Evolutionary conservation across 108 stramenopile species (phyloP).

Genomic region (Nitzschia putrida): DNA sequence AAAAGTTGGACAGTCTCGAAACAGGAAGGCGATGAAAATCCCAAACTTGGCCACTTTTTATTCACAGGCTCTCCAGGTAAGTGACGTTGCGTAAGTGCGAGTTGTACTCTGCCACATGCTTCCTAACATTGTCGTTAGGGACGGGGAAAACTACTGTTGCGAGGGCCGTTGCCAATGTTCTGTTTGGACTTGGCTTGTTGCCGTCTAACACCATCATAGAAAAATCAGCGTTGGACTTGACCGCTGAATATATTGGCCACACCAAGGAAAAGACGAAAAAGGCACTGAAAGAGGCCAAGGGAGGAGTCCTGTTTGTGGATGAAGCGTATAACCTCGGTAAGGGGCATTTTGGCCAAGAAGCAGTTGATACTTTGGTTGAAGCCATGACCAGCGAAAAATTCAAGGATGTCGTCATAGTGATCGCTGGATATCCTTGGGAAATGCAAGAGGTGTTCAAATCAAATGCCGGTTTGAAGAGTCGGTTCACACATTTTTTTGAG

Average conservation of each 20-base stretch:
- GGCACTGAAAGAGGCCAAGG: conserved; percentile 52
- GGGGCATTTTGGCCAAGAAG: conserved; percentile 46
- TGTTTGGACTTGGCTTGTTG: conserved; percentile 30
- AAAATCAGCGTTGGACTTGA: conserved; percentile 25
- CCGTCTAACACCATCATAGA: conserved; percentile 39
- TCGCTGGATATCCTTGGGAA: conserved; percentile 57
- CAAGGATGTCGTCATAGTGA: conserved; percentile 39
- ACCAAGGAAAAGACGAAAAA: conserved; percentile 37
- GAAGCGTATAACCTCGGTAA: conserved; percentile 66
- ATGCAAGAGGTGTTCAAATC: conserved; percentile 50
- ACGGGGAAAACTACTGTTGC: conserved; percentile 55
- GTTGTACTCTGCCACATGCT: neutral
- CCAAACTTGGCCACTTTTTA: conserved; percentile 40
- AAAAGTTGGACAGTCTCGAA: conserved; percentile 23
- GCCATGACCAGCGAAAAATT: conserved; percentile 49
- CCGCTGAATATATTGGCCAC: conserved; percentile 38
- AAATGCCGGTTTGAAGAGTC: conserved; percentile 53
- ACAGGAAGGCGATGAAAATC: conserved; percentile 32
- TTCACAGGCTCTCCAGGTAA: conserved; percentile 29
- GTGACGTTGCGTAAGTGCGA: neutral
- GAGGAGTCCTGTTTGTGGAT: conserved; percentile 74
- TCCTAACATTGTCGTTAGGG: neutral
- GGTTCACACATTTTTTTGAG: conserved; percentile 41
- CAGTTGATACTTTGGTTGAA: conserved; percentile 48
- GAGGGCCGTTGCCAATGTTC: conserved; percentile 47